Evolutionary conservation across 2,329 filamentous ascomycete species (phyloP).

Genomic region (Talaromyces albobiverticillius): DNA sequence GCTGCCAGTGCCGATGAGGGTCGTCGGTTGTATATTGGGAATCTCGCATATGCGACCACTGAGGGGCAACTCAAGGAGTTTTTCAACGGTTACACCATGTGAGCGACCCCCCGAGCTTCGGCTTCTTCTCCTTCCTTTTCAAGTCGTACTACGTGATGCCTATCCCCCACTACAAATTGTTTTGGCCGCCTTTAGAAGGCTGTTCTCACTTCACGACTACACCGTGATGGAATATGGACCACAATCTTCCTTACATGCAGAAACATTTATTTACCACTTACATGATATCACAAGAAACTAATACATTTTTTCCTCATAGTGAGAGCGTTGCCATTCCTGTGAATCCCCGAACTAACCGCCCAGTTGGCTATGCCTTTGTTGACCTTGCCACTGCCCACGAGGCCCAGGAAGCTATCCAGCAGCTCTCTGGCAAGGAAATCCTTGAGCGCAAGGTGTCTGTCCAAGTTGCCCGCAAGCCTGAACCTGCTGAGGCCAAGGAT

Average conservation of each 20-base stretch:
- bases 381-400: constrained; percentile 92
- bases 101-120: constrained; percentile 50
- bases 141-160: not conserved
- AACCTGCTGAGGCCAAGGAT: constrained; percentile 79
- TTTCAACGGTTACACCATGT: constrained; percentile 99
- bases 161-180: too few species aligned
- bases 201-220: not conserved
- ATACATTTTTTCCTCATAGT: constrained; percentile 50
- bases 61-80: constrained; percentile 99
- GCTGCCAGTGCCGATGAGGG: constrained; percentile 97
- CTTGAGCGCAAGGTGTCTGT: constrained; percentile 98
- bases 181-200: not conserved
- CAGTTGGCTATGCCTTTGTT: constrained; percentile 98
- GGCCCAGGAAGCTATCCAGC: constrained; percentile 90
- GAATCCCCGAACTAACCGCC: constrained; percentile 97
- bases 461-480: constrained; percentile 96
- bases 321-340: constrained; percentile 99
- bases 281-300: not conserved
- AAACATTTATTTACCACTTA: not conserved
- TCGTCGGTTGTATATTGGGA: constrained; percentile 99
- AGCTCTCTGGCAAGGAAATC: constrained; percentile 96
- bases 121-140: not conserved
- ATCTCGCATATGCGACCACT: constrained; percentile 99
- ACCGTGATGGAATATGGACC: not conserved
- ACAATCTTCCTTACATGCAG: not conserved